Base-by-base conservation (phyloP, 2,329 filamentous ascomycete species). In the Diaporthe nobilis region DNA sequence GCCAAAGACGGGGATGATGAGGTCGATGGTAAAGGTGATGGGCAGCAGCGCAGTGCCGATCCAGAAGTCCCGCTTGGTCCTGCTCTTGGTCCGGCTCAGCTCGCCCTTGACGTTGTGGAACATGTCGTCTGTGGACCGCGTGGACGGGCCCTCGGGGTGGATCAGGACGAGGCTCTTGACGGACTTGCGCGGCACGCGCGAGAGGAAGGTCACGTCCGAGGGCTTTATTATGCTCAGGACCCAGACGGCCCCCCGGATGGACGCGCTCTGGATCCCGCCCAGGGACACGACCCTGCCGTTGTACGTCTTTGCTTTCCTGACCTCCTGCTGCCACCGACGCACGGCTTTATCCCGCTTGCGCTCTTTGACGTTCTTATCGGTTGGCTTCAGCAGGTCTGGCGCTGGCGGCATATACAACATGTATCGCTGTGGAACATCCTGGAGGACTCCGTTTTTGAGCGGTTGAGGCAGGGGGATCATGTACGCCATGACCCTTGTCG, bases 261-360 rank as follows among this genome's bases (percentile, higher is more conserved):
- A 70, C 28, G n/a, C 72, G 39, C 63, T 57, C 9, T 74, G 65
- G 42, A 61, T n/a, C 6, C 72, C 72, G 49, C 49, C 44, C 22
- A 60, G 51, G 8, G 72, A 74, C 6, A 70, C 72, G 6, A 74
- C 72, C 2, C 37, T 20, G 20, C 72, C 61, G 42, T 57, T 70
- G 31, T 39, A 60, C 22, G 61, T 74, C 51, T 74, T 74, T 3
- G 72, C 72, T 22, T 70, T 74, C 39, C 63, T 42, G 10, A 74
- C 72, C 31, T 74, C 72, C 10, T 67, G 31, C 53, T 74, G 72
- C 72, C 72, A 74, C 25, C 55, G 15, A 4, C 72, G 72, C 20
- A 74, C 72, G 31, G 28, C 51, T 22, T 61, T 74, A 42, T 74
- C 72, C 1, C 72, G 72, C 39, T 74, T 74, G 61, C 63, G 72